Conservation (phyloP, 1,284 basidiomycete genomes). For the Abortiporus biennis region DNA sequence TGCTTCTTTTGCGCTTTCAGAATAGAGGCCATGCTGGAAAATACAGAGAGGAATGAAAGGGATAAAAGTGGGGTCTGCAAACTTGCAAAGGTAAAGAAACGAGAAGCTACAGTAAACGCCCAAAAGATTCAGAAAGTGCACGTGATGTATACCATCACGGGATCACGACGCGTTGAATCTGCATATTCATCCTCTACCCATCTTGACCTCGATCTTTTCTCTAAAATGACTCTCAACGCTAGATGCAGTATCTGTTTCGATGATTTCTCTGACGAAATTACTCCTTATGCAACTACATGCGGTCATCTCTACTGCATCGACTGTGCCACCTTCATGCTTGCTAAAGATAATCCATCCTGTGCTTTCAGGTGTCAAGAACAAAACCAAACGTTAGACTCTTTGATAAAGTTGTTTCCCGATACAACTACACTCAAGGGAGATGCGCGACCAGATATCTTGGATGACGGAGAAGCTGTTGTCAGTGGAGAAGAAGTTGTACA, state of each 20-base stretch:
- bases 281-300: slow-evolving; percentile 19
- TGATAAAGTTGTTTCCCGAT: slow-evolving; percentile 17
- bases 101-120: too few relatives aligned
- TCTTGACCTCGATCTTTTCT: too few relatives aligned
- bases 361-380: slow-evolving; percentile 20
- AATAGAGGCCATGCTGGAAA: slow-evolving; percentile 53
- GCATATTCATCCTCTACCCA: too few relatives aligned
- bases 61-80: background rate
- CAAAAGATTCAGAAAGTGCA: too few relatives aligned
- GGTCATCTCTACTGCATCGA: slow-evolving; percentile 25
- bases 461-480: background rate
- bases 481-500: background rate
- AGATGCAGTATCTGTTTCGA: slow-evolving; percentile 23
- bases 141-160: too few relatives aligned
- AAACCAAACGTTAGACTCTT: slow-evolving; percentile 14
- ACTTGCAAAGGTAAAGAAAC: background rate
- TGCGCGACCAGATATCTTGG: background rate
- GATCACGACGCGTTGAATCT: too few relatives aligned
- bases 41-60: background rate
- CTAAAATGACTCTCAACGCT: background rate
- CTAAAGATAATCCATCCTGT: slow-evolving; percentile 12
- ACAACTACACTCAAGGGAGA: slow-evolving; percentile 7
- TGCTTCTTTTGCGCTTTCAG: slow-evolving; percentile 60
- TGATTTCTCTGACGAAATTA: slow-evolving; percentile 8
- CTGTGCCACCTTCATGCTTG: slow-evolving; percentile 23